Evolutionary conservation across 257 asterid genomes (phyloP).

Genomic region (Gentiana straminea): DNA sequence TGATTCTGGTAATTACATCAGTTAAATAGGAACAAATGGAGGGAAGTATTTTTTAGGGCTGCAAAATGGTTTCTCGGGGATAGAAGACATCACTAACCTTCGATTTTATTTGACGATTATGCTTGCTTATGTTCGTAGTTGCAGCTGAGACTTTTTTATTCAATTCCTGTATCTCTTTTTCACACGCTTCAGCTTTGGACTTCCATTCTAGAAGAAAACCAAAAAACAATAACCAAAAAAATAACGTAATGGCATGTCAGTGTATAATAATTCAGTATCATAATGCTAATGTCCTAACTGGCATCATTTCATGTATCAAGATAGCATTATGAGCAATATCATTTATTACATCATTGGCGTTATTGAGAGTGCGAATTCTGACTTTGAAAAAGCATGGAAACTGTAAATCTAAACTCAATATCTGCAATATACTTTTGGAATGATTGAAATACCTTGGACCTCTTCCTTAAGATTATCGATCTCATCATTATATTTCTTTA

Average conservation of each 20-base stretch:
- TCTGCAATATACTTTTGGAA: neutral
- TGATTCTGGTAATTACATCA: too few relatives aligned
- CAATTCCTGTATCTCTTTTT: conserved; percentile 73
- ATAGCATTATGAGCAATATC: too few relatives aligned
- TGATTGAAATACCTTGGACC: conserved; percentile 44
- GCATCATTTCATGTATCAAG: too few relatives aligned
- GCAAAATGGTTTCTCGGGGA: too few relatives aligned
- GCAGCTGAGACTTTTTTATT: conserved; percentile 79
- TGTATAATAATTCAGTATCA: too few relatives aligned
- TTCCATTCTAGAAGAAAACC: conserved; percentile 46
- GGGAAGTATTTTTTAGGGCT: too few relatives aligned
- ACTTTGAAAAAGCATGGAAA: too few relatives aligned
- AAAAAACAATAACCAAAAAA: neutral
- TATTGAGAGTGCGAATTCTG: too few relatives aligned
- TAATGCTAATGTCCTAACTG: too few relatives aligned
- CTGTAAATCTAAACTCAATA: neutral
- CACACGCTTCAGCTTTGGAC: conserved; percentile 77
- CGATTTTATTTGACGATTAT: conserved; percentile 78
- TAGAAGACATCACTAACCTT: conserved; percentile 45
- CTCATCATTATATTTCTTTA: conserved; percentile 49
- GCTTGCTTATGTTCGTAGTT: conserved; percentile 78
- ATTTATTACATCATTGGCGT: too few relatives aligned
- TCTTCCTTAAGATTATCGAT: conserved; percentile 49
- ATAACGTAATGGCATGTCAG: too few relatives aligned
- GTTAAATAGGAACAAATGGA: too few relatives aligned